phyloP scores from a whole-genome alignment of 2,329 filamentous ascomycete genomes.

The Rhynchosporium secalis region DNA sequence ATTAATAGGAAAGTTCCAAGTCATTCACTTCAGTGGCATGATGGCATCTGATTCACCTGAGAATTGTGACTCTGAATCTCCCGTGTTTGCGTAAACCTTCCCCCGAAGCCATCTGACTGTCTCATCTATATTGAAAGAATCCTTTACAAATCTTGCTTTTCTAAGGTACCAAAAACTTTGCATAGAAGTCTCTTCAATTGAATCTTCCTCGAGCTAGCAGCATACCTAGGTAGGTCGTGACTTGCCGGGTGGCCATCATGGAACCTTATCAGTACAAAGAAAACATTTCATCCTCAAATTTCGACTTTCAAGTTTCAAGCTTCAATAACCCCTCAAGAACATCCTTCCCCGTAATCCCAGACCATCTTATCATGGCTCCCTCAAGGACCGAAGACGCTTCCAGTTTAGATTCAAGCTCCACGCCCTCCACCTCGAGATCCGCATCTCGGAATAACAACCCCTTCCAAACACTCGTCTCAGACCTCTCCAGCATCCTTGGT shows the following conservation, averaged over 20 bases:
- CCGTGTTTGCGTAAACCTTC: not conserved
- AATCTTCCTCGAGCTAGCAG: not conserved
- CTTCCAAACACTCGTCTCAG: conserved; percentile 71
- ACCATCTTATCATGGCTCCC: conserved; percentile 7
- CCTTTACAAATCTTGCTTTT: no score
- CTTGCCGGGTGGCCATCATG: not conserved
- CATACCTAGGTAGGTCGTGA: no score
- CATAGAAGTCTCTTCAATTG: not conserved
- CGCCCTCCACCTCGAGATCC: conserved; percentile 14
- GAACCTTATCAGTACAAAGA: not conserved
- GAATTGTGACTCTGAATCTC: not conserved
- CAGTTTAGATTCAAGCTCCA: not conserved
- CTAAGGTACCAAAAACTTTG: not conserved
- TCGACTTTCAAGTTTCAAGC: no score
- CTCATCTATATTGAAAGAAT: no score
- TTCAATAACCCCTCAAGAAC: no score
- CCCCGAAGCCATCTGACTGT: no score
- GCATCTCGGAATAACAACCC: conserved; percentile 37
- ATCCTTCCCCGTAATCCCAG: no score
- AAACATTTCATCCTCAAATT: not conserved
- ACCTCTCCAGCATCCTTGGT: conserved; percentile 74
- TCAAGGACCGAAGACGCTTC: conserved; percentile 17
- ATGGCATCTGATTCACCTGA: not conserved
- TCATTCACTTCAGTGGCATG: not conserved
- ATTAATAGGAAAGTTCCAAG: no score